These are phyloP conservation scores for Pythium brassicae DNA, from an alignment of 352 stramenopile genomes.

Conservation along the genomic window DNA sequence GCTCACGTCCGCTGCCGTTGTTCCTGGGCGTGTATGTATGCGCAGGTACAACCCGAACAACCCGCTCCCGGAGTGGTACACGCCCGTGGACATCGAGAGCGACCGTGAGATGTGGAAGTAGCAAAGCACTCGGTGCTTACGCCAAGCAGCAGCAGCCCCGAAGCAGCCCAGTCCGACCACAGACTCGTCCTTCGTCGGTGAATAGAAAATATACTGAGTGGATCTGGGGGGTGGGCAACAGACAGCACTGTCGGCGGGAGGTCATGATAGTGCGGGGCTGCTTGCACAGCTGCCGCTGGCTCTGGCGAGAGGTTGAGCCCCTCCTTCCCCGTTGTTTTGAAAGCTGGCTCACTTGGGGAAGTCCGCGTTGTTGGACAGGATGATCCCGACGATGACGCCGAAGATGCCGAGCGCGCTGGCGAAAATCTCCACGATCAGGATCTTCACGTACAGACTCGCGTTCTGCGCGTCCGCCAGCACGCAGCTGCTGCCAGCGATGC, in stretches of 20 bases:
- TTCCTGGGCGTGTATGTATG: not conserved
- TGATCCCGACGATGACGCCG: slow-evolving; percentile 98
- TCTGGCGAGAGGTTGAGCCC: too few species aligned
- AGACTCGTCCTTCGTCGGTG: not conserved
- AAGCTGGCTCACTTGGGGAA: slow-evolving; percentile 82
- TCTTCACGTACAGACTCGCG: slow-evolving; percentile 98
- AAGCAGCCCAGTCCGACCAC: too few species aligned
- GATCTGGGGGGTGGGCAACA: not conserved
- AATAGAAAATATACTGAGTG: slow-evolving; percentile 12
- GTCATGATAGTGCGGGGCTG: too few species aligned
- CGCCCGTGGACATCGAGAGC: slow-evolving; percentile 68
- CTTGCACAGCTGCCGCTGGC: too few species aligned
- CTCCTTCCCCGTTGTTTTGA: too few species aligned
- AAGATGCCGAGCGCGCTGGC: slow-evolving; percentile 98
- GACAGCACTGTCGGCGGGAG: too few species aligned
- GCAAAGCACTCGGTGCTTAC: not conserved
- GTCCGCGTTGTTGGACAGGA: slow-evolving; percentile 96
- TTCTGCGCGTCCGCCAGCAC: slow-evolving; percentile 99
- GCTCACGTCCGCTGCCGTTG: not conserved
- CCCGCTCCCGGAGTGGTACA: slow-evolving; percentile 76
- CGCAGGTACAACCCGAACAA: slow-evolving; percentile 76
- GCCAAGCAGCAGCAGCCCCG: not conserved
- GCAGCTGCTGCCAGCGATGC: slow-evolving; percentile 97
- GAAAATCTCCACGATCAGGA: slow-evolving; percentile 99
- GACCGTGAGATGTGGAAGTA: slow-evolving; percentile 86